A percentile compares a stretch with the other conserved stretches of the same genome.
Conservation (phyloP, 2,329 filamentous ascomycete genomes). For the Cadophora sp. region DNA sequence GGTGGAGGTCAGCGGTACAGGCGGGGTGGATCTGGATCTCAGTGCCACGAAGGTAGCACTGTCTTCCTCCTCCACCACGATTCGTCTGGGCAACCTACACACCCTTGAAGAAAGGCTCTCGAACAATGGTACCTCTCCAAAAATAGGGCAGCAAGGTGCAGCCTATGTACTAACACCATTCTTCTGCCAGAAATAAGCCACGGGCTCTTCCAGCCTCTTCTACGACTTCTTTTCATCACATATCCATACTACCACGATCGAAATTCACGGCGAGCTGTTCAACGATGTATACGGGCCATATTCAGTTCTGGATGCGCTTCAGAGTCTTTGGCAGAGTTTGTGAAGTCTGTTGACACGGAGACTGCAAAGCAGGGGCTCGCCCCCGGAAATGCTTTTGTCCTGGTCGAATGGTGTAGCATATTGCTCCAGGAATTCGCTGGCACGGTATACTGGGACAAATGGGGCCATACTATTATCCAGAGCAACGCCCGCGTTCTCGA, state of each 20-base stretch:
- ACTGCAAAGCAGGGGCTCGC: constrained; percentile 80
- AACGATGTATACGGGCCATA: constrained; percentile 76
- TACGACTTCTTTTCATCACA: constrained; percentile 83
- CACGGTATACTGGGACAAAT: constrained; percentile 67
- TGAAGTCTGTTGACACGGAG: constrained; percentile 73
- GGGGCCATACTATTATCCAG: constrained; percentile 69
- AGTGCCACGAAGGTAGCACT: constrained; percentile 57
- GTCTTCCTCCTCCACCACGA: constrained; percentile 66
- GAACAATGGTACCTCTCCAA: constrained; percentile 55
- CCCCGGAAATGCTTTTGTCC: constrained; percentile 80
- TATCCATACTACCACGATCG: constrained; percentile 89
- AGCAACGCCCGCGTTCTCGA: constrained; percentile 78
- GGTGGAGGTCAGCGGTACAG: constrained; percentile 51
- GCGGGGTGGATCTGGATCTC: constrained; percentile 60
- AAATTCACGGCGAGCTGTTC: constrained; percentile 80
- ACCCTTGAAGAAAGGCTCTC: constrained; percentile 62
- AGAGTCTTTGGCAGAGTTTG: constrained; percentile 66
- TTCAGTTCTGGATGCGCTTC: constrained; percentile 63
- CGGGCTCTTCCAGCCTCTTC: constrained; percentile 56
- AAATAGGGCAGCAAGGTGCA: neutral
- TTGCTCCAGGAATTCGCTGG: constrained; percentile 75
- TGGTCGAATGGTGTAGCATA: constrained; percentile 88
- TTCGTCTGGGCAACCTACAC: constrained; percentile 61
- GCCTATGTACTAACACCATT: constrained; percentile 10
- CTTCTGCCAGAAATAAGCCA: constrained; percentile 44